Evolutionary conservation across 441 rosid species (phyloP), one percentile per base, ranked within the genome.

Genomic region (Erodium texanum): DNA sequence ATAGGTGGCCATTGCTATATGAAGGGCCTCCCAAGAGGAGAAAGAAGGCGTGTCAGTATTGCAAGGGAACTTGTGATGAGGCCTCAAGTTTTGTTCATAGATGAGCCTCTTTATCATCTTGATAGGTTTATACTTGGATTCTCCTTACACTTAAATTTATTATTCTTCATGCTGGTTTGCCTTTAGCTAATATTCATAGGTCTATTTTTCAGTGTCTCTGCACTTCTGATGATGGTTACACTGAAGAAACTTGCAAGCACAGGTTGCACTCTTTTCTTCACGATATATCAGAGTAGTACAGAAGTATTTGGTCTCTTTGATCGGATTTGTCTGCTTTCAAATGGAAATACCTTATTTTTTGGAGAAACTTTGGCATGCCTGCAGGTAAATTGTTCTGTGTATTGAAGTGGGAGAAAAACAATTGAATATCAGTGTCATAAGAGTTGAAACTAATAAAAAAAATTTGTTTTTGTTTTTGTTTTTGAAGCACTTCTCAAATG

Each of bases 261-360:
- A 2, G 98, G 99, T 48, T 94, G 98, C 80, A 92, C 98, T 62
- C 93, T 94, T 41, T 80, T 94, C 66, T 92, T 94, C 78, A 89
- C 97, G 20, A 88, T 94, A 62, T 74, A 83, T 69, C 99, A 92
- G 76, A 94, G 99, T 82, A 94, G 98, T 68, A 94, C 98, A 1
- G 99, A 94, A 82, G 99, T 94, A 66, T 94, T 94, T 80, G 99
- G 99, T 66, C 96, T 94, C 75, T 94, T 92, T 82, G 99, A 94
- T 78, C 84, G 97, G 68, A 94, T 94, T 71, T 92, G 99, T 76
- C 92, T 94, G 71, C 89, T 94, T 67, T 94, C 98, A 62, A 90
- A 94, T 82, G 99, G 99, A 74, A 94, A 92, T 75, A 92, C 92
- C 0, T 82, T 92, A 74, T 94, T 94, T 81, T 94, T 94, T 70